A percentile compares a stretch with the other conserved stretches of the same genome.
These are phyloP conservation scores for Setaria italica DNA, from an alignment of 202 grass and related monocot species.

Conservation along the genomic window DNA sequence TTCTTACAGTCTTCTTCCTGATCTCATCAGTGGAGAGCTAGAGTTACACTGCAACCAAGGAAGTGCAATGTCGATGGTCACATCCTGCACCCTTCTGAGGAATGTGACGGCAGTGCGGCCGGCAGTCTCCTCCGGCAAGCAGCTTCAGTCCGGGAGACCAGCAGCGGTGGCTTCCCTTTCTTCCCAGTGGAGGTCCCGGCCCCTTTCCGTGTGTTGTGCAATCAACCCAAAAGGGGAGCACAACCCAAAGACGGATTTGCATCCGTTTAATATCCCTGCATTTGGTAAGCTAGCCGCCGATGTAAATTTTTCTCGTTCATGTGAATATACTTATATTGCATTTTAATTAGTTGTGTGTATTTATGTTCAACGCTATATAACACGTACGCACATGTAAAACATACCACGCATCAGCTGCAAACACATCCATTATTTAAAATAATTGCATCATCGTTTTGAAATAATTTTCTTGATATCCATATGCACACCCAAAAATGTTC, in stretches of 20 bases:
- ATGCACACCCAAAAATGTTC: not conserved
- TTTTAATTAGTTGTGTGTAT: not conserved
- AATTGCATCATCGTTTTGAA: no score
- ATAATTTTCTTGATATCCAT: not conserved
- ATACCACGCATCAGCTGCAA: not conserved
- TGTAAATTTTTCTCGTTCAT: not conserved
- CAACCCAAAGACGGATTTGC: conserved; percentile 37
- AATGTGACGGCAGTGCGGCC: not conserved
- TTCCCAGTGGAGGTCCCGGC: not conserved
- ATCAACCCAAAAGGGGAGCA: not conserved
- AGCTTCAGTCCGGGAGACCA: not conserved
- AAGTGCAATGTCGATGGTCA: conserved; percentile 35
- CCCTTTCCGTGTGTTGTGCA: conserved; percentile 23
- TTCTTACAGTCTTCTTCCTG: not conserved
- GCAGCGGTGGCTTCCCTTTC: not conserved
- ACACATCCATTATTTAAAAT: not conserved
- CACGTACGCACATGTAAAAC: not conserved
- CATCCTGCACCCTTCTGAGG: conserved; percentile 34
- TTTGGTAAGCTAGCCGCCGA: conserved; percentile 7
- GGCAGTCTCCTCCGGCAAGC: not conserved
- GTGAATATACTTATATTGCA: not conserved
- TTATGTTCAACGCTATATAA: not conserved
- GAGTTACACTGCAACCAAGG: not conserved
- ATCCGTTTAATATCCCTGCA: conserved; percentile 41
- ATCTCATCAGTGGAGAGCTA: not conserved